A percentile compares a stretch with the other conserved stretches of the same genome.
Conservation (phyloP, 2,329 filamentous ascomycete species). For the Aspergillus flavus region DNA sequence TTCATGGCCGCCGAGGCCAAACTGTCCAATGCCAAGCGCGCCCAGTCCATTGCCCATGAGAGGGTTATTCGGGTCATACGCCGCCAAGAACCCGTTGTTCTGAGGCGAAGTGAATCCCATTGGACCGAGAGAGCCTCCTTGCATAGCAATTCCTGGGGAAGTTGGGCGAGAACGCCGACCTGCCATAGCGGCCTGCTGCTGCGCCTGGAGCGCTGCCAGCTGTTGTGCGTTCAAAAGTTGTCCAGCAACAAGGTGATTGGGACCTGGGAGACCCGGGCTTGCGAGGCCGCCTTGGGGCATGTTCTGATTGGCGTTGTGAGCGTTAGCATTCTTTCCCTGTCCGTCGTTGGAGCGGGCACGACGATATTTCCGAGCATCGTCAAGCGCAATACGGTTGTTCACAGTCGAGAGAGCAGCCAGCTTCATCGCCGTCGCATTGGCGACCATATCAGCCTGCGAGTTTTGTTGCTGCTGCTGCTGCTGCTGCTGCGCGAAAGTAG, state of each 20-base stretch:
- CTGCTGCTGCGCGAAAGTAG: constrained; percentile 70
- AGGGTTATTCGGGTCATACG: constrained; percentile 76
- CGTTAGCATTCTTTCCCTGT: constrained; percentile 44
- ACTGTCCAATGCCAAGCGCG: constrained; percentile 70
- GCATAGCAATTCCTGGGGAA: constrained; percentile 85
- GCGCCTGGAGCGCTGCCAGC: constrained; percentile 76
- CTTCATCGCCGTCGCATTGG: constrained; percentile 99
- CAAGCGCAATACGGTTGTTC: constrained; percentile 95
- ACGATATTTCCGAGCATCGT: constrained; percentile 95
- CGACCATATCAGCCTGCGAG: constrained; percentile 93
- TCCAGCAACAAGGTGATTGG: constrained; percentile 83
- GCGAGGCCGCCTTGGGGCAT: constrained; percentile 66
- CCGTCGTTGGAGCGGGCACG: constrained; percentile 87
- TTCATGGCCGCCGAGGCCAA: constrained; percentile 71
- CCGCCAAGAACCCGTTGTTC: constrained; percentile 89
- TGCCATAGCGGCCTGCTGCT: constrained; percentile 59
- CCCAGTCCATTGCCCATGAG: constrained; percentile 72
- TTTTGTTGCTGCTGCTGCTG: constrained; percentile 33
- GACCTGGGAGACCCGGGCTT: constrained; percentile 64
- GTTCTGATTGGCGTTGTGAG: constrained; percentile 55
- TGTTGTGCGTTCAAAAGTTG: constrained; percentile 86
- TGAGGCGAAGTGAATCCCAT: constrained; percentile 84
- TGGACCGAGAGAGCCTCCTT: constrained; percentile 61
- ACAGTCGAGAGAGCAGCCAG: constrained; percentile 94
- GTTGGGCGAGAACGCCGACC: constrained; percentile 81